Evolutionary conservation across 805 yeast genomes (phyloP).

Genomic region (Spathaspora hagerdaliae): DNA sequence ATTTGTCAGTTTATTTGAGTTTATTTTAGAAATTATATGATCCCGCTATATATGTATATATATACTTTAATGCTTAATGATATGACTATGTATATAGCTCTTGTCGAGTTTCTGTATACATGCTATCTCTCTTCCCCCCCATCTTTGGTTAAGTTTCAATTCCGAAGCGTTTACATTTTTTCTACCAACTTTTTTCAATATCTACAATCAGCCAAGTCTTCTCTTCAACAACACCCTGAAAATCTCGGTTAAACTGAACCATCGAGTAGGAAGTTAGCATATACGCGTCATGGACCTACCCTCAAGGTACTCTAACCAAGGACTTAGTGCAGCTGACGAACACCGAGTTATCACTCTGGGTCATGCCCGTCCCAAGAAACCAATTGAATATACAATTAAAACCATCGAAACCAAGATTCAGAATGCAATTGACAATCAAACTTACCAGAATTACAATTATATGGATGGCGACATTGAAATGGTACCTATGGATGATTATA

Average conservation of each 20-base stretch:
- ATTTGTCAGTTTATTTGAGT: constrained; percentile 72
- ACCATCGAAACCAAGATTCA: constrained; percentile 23
- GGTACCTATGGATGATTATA: constrained; percentile 45
- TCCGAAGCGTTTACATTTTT: too few species aligned
- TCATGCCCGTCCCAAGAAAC: constrained; percentile 5
- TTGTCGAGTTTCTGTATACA: too few species aligned
- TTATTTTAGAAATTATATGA: constrained; percentile 44
- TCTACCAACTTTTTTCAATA: too few species aligned
- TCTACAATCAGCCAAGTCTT: too few species aligned
- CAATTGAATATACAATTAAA: constrained; percentile 19
- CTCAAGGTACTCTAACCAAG: constrained; percentile 35
- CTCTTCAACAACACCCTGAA: too few species aligned
- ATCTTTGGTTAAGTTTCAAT: too few species aligned
- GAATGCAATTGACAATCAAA: constrained; percentile 12
- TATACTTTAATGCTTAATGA: too few species aligned
- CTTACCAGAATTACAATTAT: constrained; percentile 3
- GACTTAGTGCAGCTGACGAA: constrained; percentile 22
- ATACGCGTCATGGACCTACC: constrained; percentile 19
- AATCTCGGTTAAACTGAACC: too few species aligned
- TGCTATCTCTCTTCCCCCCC: too few species aligned
- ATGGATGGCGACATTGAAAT: constrained; percentile 41
- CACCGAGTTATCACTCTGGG: constrained; percentile 23
- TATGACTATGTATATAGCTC: too few species aligned
- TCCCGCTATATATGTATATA: too few species aligned
- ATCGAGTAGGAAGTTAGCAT: too few species aligned